Conservation (phyloP, 106 monocot genomes). For the Phalaenopsis aphrodite region DNA sequence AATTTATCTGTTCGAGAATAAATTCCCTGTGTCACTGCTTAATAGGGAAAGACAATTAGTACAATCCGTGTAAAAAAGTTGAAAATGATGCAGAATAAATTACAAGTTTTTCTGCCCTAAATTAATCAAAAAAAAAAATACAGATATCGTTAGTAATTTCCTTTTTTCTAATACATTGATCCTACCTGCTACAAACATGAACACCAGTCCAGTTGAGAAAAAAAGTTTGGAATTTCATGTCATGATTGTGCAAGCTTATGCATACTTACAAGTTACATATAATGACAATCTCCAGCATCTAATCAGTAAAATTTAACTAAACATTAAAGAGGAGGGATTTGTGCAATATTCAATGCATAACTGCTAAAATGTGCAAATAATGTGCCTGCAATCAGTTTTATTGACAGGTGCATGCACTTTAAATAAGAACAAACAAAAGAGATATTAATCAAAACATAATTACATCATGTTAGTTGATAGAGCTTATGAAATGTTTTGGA, state of each 20-base stretch:
- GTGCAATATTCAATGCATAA: background rate
- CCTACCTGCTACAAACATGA: background rate
- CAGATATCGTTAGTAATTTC: background rate
- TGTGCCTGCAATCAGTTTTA: background rate
- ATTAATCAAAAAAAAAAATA: background rate
- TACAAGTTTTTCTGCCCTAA: background rate
- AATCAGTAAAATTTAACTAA: background rate
- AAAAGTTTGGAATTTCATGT: background rate
- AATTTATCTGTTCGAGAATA: slow-evolving; percentile 20
- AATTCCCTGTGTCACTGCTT: slow-evolving; percentile 10
- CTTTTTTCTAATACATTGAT: background rate
- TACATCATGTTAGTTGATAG: too few relatives aligned
- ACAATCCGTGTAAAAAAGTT: background rate
- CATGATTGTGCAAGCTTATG: background rate
- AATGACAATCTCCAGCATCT: background rate
- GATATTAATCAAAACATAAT: background rate
- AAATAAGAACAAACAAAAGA: background rate
- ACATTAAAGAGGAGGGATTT: background rate
- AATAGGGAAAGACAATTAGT: background rate
- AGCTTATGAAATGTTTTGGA: slow-evolving; percentile 9
- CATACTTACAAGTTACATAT: background rate
- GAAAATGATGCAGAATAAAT: background rate
- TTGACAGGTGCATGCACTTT: background rate
- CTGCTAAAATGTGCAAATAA: background rate
- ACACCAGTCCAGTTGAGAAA: background rate